Base-by-base conservation (phyloP, 129 eudicot genomes). In the Pittosporum tobira region DNA sequence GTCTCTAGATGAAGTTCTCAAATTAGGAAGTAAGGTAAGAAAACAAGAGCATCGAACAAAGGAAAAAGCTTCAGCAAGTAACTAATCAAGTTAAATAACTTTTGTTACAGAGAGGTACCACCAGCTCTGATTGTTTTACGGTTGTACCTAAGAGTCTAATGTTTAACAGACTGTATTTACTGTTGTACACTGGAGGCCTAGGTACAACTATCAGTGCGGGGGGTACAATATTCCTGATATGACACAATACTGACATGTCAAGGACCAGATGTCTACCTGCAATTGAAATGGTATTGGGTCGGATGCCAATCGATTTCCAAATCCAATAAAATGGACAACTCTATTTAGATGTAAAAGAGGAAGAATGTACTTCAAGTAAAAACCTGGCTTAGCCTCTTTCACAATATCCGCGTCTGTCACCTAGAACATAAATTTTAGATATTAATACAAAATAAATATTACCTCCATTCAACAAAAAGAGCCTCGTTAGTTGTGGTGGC, bases 381-480 rank as follows among this genome's bases (percentile, higher is more conserved):
- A 93, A 51, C 94, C 77, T 34, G 99, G 99, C 77, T 84, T 93
- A 2, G 99, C 93, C 81, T 93, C 99, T 81, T 93, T 93, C 44
- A 72, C 62, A 47, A 87, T 64, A 73, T 87, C 99, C 30, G 62
- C 82, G 70, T 93, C 99, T 5, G 85, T 83, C 51, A 93, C 86
- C 96, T 87, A 71, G 46, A 51, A 64, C 30, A 57, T n/a, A 26
- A 36, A 37, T 51, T 65, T 31, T 23, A 49, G 30, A 54, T 21
- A 67, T 60, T 36, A 63, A 51, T 45, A 15, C 65, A 53, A 34
- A 3, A 57, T 16, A 29, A 60, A 7, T 34, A 23, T 2, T n/a
- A n/a, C 15, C 24, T 5, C 42, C 15, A 47, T 48, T 26, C n/a
- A n/a, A n/a, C n/a, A n/a, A n/a, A n/a, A n/a, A n/a, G n/a, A n/a